phyloP scores from a whole-genome alignment of 768 basidiomycete genomes.

The Phanerochaete carnosa region DNA sequence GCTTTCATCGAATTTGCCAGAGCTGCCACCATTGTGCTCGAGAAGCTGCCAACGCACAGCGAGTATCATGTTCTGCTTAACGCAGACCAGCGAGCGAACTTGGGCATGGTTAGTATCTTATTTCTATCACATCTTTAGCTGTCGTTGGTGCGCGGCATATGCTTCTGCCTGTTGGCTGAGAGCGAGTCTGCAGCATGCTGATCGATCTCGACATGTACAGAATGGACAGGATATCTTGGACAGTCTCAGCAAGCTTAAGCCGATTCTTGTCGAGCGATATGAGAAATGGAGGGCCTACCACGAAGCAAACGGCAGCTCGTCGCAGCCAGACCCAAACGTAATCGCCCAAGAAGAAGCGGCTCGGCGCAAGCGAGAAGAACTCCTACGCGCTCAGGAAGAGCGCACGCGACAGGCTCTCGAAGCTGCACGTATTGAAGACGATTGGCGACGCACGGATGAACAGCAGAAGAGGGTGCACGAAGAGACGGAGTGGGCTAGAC shows the following conservation, averaged over 20 bases:
- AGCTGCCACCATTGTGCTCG: constrained; percentile 75
- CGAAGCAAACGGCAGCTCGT: constrained; percentile 12
- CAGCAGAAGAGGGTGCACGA: constrained; percentile 18
- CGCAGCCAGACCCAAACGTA: constrained; percentile 10
- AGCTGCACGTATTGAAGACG: constrained; percentile 30
- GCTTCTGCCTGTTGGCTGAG: not conserved
- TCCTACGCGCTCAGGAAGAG: constrained; percentile 27
- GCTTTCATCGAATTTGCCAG: constrained; percentile 71
- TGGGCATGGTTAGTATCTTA: constrained; percentile 57
- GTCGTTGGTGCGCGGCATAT: not conserved
- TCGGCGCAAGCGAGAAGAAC: constrained; percentile 27
- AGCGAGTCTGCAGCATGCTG: constrained; percentile 8
- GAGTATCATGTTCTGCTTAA: constrained; percentile 59
- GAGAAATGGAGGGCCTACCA: constrained; percentile 37
- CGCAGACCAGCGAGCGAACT: constrained; percentile 58
- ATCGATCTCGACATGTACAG: constrained; percentile 33
- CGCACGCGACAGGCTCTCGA: constrained; percentile 36
- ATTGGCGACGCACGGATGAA: constrained; percentile 32
- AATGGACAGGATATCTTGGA: constrained; percentile 75
- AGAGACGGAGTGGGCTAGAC: constrained; percentile 16
- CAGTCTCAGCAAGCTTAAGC: constrained; percentile 62
- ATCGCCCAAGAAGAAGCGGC: constrained; percentile 21
- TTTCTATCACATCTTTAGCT: not conserved
- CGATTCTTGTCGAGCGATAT: constrained; percentile 57
- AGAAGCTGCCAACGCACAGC: constrained; percentile 71